Conservation (phyloP, 2,329 filamentous ascomycete species). For the Sporothrix dimorphospora region DNA sequence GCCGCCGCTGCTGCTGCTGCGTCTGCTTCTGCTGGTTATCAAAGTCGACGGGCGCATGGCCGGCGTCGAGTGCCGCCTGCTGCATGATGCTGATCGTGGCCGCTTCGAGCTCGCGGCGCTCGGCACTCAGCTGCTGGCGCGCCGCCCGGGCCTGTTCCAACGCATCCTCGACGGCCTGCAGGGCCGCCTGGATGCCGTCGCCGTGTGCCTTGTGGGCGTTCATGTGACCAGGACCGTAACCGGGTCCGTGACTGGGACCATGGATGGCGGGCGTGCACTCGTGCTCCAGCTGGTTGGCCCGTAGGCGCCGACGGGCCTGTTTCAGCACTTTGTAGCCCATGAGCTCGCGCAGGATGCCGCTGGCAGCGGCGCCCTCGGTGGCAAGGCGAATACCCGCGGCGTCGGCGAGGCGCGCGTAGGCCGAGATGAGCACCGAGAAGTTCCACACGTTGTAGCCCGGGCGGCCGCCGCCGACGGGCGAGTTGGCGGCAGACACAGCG, state of each 20-base stretch:
- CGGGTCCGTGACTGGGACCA: background rate
- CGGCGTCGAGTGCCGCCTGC: slow-evolving; percentile 39
- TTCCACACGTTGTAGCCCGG: slow-evolving; percentile 42
- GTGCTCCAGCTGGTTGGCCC: slow-evolving; percentile 16
- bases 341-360: slow-evolving; percentile 33
- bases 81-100: slow-evolving; percentile 40
- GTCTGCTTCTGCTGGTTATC: slow-evolving; percentile 13
- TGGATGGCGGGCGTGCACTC: background rate
- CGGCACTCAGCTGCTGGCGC: slow-evolving; percentile 32
- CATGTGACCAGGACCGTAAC: background rate
- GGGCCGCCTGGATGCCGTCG: slow-evolving; percentile 19
- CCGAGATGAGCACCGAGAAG: slow-evolving; percentile 40
- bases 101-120: slow-evolving; percentile 35
- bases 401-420: slow-evolving; percentile 37
- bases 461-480: slow-evolving; percentile 27
- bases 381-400: slow-evolving; percentile 36
- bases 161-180: slow-evolving; percentile 36
- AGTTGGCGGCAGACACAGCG: slow-evolving; percentile 38
- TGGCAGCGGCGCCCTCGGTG: slow-evolving; percentile 33
- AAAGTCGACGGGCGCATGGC: slow-evolving; percentile 35
- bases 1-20: background rate
- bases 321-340: slow-evolving; percentile 35
- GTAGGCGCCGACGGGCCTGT: slow-evolving; percentile 32
- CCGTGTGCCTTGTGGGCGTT: background rate
- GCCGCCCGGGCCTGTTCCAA: slow-evolving; percentile 33